phyloP scores from a whole-genome alignment of 495 filamentous ascomycete species.

The Umbilicaria muhlenbergii region DNA sequence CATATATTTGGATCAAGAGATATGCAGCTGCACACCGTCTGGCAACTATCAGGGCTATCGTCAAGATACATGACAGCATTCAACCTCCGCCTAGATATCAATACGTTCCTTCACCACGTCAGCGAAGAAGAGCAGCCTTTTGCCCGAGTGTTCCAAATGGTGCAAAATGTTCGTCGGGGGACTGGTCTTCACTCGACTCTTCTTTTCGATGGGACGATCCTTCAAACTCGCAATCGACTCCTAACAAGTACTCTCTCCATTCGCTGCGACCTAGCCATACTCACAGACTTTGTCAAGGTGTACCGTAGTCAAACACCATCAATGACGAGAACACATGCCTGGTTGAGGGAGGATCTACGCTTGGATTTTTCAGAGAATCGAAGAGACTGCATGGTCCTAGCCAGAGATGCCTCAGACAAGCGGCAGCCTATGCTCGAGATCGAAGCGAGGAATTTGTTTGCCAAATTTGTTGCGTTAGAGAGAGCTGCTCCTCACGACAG shows the following conservation, averaged over 20 bases:
- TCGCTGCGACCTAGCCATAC: constrained; percentile 36
- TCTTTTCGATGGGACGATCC: constrained; percentile 20
- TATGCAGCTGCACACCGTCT: no score
- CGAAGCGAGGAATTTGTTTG: constrained; percentile 21
- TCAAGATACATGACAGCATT: constrained; percentile 3
- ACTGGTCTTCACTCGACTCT: constrained; percentile 21
- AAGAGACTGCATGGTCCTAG: constrained; percentile 5
- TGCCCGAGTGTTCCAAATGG: constrained; percentile 35
- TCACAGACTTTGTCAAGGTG: constrained; percentile 34
- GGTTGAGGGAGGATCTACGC: background rate
- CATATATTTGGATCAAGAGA: no score
- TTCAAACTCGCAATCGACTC: constrained; percentile 21
- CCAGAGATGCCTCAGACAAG: constrained; percentile 4
- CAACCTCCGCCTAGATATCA: constrained; percentile 24
- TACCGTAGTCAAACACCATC: background rate
- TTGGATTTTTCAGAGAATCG: constrained; percentile 2
- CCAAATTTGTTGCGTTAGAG: constrained; percentile 24
- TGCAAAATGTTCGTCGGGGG: constrained; percentile 30
- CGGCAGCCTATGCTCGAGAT: constrained; percentile 8
- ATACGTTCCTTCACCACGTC: constrained; percentile 27
- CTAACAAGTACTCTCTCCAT: constrained; percentile 35
- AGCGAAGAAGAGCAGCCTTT: constrained; percentile 44
- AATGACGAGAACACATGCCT: background rate
- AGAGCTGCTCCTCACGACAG: constrained; percentile 2
- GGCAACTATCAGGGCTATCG: background rate